Percentiles rank a stretch among this genome's conserved stretches.
Evolutionary conservation across 1,284 basidiomycete genomes (phyloP).

Genomic region (Cystobasidium sp.): DNA sequence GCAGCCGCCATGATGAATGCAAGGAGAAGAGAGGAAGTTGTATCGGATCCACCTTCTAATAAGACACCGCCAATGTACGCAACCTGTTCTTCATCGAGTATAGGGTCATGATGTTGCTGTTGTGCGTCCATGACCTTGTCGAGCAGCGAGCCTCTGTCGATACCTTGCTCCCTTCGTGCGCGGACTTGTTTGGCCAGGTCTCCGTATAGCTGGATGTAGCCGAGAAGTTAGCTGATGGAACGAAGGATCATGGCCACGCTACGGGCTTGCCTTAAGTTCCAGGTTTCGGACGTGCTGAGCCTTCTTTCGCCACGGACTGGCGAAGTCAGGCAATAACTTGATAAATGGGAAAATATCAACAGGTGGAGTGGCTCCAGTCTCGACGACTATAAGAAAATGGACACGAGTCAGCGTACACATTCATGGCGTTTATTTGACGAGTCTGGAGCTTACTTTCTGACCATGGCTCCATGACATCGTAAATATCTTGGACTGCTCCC

Average conservation of each 20-base stretch:
- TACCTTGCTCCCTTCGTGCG: slow-evolving; percentile 9
- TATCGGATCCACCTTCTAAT: slow-evolving; percentile 40
- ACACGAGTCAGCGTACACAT: background rate
- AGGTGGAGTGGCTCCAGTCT: slow-evolving; percentile 43
- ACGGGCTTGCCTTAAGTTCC: slow-evolving; percentile 31
- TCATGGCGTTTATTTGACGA: background rate
- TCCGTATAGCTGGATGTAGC: background rate
- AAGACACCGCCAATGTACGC: slow-evolving; percentile 42
- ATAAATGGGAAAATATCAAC: slow-evolving; percentile 41
- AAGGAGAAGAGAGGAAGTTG: slow-evolving; percentile 25
- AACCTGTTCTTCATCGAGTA: slow-evolving; percentile 41
- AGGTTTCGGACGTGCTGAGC: slow-evolving; percentile 28
- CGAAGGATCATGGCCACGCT: background rate
- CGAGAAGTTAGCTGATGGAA: background rate
- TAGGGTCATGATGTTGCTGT: slow-evolving; percentile 15
- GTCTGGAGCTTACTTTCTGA: background rate
- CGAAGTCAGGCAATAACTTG: slow-evolving; percentile 39
- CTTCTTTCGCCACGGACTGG: slow-evolving; percentile 37
- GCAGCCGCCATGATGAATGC: slow-evolving; percentile 51
- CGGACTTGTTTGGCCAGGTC: slow-evolving; percentile 19
- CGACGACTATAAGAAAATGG: slow-evolving; percentile 32
- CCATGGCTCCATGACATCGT: slow-evolving; percentile 39
- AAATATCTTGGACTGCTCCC: slow-evolving; percentile 30
- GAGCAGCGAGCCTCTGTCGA: slow-evolving; percentile 30
- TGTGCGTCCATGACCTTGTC: slow-evolving; percentile 37